Evolutionary conservation across 1,284 basidiomycete species (phyloP).

Genomic region (Inonotus obliquus): DNA sequence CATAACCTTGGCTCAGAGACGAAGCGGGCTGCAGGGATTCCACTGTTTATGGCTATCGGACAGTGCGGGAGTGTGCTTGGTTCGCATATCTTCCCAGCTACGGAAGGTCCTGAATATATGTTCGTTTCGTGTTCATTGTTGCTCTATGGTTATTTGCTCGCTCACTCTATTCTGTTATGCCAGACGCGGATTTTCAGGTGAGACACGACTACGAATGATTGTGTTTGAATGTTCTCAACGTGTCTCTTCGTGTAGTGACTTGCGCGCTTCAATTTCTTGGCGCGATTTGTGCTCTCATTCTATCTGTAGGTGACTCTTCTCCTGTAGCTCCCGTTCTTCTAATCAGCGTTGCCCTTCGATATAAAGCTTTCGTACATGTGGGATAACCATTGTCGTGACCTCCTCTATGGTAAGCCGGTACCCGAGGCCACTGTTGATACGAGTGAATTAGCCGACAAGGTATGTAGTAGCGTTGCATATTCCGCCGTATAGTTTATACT

Average conservation of each 20-base stretch:
- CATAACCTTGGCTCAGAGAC: constrained; percentile 77
- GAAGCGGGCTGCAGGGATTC: constrained; percentile 69
- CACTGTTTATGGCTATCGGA: constrained; percentile 72
- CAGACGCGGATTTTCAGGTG: constrained; percentile 62
- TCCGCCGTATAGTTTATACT: too few species aligned
- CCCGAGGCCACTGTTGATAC: constrained; percentile 55
- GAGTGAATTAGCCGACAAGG: constrained; percentile 61
- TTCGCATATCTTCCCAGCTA: constrained; percentile 63
- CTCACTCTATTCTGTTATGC: background rate
- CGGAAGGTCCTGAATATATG: constrained; percentile 61
- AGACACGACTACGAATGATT: constrained; percentile 19
- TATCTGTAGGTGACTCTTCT: constrained; percentile 40
- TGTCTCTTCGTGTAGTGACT: constrained; percentile 35
- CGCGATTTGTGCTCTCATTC: constrained; percentile 44
- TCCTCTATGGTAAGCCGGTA: constrained; percentile 47
- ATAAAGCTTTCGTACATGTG: constrained; percentile 53
- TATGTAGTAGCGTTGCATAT: constrained; percentile 27
- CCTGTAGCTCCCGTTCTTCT: background rate
- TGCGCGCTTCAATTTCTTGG: constrained; percentile 57
- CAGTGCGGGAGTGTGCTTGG: constrained; percentile 70
- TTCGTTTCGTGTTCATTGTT: constrained; percentile 25
- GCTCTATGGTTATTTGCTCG: background rate
- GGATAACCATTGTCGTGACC: constrained; percentile 57
- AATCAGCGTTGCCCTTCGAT: background rate
- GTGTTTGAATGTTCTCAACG: background rate